Evolutionary conservation across 2,329 filamentous ascomycete genomes (phyloP).

Genomic region (Alternaria brassicicola): DNA sequence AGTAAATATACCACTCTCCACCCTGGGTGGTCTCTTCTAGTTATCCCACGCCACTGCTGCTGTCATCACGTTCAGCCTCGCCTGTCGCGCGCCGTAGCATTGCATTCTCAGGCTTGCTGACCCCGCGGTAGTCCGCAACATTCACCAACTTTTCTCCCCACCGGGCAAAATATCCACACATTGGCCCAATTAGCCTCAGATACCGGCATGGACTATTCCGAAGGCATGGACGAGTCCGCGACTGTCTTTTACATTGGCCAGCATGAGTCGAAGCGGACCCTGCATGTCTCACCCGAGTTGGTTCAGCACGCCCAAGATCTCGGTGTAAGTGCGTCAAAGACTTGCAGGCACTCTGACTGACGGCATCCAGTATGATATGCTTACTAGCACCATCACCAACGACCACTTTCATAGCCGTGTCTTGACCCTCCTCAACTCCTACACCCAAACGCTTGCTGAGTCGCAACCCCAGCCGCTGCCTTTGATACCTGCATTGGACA

Average conservation of each 20-base stretch:
- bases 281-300: conserved; percentile 67
- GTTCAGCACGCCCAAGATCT: conserved; percentile 71
- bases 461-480: conserved; percentile 52
- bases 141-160: conserved; percentile 12
- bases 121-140: conserved; percentile 17
- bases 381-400: conserved; percentile 80
- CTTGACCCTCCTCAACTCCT: conserved; percentile 63
- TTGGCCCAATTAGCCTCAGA: neutral
- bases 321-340: conserved; percentile 60
- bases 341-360: conserved; percentile 2
- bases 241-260: conserved; percentile 73
- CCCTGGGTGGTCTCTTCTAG: conserved; percentile 5
- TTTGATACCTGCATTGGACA: conserved; percentile 68
- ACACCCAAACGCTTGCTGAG: conserved; percentile 57
- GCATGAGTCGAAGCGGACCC: conserved; percentile 69
- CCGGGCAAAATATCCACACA: neutral
- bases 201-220: conserved; percentile 38
- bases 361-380: conserved; percentile 72
- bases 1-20: conserved; percentile 9
- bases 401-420: conserved; percentile 73
- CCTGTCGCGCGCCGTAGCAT: conserved; percentile 4
- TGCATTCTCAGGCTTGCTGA: conserved; percentile 7
- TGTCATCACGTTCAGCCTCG: neutral
- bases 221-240: conserved; percentile 44
- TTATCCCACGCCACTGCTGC: neutral